These are phyloP conservation scores for Sporobolomyces pararoseus DNA, from an alignment of 768 basidiomycete genomes.

Conservation along the genomic window DNA sequence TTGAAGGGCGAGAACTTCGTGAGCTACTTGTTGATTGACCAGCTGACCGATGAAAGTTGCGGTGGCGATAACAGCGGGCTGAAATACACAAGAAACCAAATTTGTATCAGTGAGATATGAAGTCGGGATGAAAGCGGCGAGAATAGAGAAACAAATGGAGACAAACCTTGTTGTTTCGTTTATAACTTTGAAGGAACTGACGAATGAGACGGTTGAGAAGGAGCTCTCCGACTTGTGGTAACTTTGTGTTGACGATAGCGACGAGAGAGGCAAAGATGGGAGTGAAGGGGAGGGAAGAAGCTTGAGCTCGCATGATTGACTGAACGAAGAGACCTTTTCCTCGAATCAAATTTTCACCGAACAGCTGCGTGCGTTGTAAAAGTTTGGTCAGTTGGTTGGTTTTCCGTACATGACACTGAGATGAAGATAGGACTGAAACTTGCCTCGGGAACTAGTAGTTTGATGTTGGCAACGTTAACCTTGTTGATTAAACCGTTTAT, in stretches of 20 bases:
- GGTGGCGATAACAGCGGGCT: slow-evolving; percentile 90
- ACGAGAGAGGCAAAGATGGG: slow-evolving; percentile 94
- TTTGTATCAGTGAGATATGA: background rate
- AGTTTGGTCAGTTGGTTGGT: too few species aligned
- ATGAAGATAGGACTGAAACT: background rate
- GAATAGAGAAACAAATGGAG: background rate
- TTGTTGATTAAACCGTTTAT: slow-evolving; percentile 99
- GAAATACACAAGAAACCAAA: background rate
- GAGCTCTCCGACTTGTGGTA: slow-evolving; percentile 92
- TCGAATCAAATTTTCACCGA: slow-evolving; percentile 86
- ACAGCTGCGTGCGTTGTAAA: slow-evolving; percentile 70
- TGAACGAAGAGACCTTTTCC: slow-evolving; percentile 88
- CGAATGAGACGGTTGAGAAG: slow-evolving; percentile 82
- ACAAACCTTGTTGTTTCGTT: slow-evolving; percentile 92
- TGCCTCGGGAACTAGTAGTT: slow-evolving; percentile 46
- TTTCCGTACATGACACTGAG: slow-evolving; percentile 45
- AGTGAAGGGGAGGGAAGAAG: slow-evolving; percentile 93
- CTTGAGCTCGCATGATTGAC: slow-evolving; percentile 96
- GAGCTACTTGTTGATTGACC: slow-evolving; percentile 87
- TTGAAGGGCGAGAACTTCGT: slow-evolving; percentile 89
- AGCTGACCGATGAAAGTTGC: slow-evolving; percentile 82
- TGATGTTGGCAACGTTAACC: slow-evolving; percentile 91
- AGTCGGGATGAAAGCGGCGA: background rate
- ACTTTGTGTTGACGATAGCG: slow-evolving; percentile 91
- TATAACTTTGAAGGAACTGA: slow-evolving; percentile 91